Evolutionary conservation across 2,329 filamentous ascomycete genomes (phyloP).

Genomic region (Cladosporium sp.): DNA sequence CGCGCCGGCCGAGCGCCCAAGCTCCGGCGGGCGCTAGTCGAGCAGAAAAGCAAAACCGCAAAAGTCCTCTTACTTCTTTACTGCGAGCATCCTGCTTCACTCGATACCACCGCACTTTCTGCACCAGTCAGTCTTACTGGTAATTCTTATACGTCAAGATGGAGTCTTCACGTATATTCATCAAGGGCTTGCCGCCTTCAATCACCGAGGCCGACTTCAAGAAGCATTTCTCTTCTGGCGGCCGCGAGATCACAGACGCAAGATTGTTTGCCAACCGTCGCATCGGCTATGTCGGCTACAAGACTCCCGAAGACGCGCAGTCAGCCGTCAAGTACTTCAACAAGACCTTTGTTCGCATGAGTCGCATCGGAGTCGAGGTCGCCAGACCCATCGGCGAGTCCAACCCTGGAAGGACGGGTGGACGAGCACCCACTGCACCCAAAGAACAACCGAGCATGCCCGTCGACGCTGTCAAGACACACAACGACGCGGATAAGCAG

Average conservation of each 20-base stretch:
- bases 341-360: conserved; percentile 92
- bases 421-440: conserved; percentile 21
- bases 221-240: conserved; percentile 77
- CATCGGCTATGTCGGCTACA: conserved; percentile 96
- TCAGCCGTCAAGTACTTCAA: conserved; percentile 94
- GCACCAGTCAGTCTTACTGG: not conserved
- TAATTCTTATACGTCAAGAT: conserved; percentile 41
- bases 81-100: not conserved
- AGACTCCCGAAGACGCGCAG: conserved; percentile 74
- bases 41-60: conserved; percentile 12
- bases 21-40: conserved; percentile 11
- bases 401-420: conserved; percentile 6
- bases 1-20: conserved; percentile 7
- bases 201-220: conserved; percentile 83
- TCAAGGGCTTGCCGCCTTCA: conserved; percentile 76
- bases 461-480: not conserved
- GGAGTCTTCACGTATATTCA: conserved; percentile 76
- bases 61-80: conserved; percentile 8
- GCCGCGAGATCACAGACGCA: conserved; percentile 80
- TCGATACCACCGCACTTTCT: not conserved
- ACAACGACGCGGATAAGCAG: conserved; percentile 40
- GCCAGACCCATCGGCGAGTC: conserved; percentile 70
- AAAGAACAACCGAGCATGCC: not conserved
- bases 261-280: conserved; percentile 87
- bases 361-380: conserved; percentile 85